Evolutionary conservation across 495 filamentous ascomycete species (phyloP).

Genomic region (Ascodesmis nigricans): DNA sequence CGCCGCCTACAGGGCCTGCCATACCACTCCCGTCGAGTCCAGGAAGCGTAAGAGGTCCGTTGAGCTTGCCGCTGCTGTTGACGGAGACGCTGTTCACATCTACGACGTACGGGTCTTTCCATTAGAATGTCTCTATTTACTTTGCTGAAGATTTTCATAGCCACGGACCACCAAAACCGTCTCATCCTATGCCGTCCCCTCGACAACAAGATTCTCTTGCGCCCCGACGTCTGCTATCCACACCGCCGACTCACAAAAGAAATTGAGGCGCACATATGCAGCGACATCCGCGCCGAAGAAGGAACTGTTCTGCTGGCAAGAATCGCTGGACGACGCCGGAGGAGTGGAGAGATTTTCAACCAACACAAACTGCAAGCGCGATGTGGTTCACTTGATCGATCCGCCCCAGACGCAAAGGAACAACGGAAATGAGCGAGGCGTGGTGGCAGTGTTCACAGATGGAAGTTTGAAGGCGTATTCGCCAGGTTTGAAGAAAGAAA

Average conservation of each 20-base stretch:
- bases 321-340: conserved; percentile 7
- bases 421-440: conserved; percentile 1
- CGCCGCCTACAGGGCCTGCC: conserved; percentile 12
- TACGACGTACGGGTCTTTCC: conserved; percentile 59
- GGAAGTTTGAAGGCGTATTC: conserved; percentile 16
- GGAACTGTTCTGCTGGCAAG: conserved; percentile 20
- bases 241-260: background rate
- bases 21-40: conserved; percentile 25
- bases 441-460: conserved; percentile 16
- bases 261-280: conserved; percentile 16
- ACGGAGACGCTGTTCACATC: conserved; percentile 77
- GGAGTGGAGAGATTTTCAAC: conserved; percentile 9
- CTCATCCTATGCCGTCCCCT: conserved; percentile 19
- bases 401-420: conserved; percentile 2
- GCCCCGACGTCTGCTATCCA: conserved; percentile 13
- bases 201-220: conserved; percentile 19
- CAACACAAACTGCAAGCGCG: conserved; percentile 7
- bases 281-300: conserved; percentile 16
- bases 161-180: conserved; percentile 14
- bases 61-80: conserved; percentile 66
- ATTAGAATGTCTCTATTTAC: too few species aligned
- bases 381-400: conserved; percentile 16
- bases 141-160: conserved; percentile 7
- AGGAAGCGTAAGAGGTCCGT: conserved; percentile 62
- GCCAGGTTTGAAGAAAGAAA: conserved; percentile 13